Evolutionary conservation across 2,329 filamentous ascomycete species (phyloP), one percentile per base, ranked within the genome.

Genomic region (Thielaviopsis musarum): DNA sequence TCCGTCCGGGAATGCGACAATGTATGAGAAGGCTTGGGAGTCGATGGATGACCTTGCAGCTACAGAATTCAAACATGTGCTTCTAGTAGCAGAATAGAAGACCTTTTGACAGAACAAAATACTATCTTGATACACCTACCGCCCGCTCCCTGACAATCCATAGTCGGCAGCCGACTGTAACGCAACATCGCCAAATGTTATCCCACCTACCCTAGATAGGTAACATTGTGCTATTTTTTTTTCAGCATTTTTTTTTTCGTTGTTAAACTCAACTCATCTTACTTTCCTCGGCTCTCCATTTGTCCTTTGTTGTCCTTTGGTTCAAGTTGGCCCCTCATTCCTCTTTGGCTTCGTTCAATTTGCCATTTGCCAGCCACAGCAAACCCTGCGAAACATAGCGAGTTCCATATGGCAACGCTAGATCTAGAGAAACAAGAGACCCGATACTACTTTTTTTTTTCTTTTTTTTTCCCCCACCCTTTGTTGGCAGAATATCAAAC

Each of bases 181-280:
- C 30, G 24, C 24, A 26, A 26, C 24, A 26, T 26, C 24, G 6
- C 24, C 24, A 26, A 26, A 26, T 26, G 24, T 26, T 26, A 26
- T 26, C 24, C 24, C 24, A 26, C 24, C 3, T 6, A 26, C 24
- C 34, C 9, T 9, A 38, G 34, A 10, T 38, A 10, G 57, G 64
- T 60, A 66, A 62, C 67, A 83, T 79, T 68, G 71, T 78, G 66
- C 84, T 49, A 10, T 49, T 48, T 28, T 48, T 56, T 22, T 48
- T 26, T 7, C 19, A 9, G n/a, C 19, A 2, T n/a, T 26, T 24
- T 26, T 19, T 10, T 22, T 22, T 15, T 48, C n/a, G 13, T 19
- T 34, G 30, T 10, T 34, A 34, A 10, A 28, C 22, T 24, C 3
- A 38, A 17, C 54, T 10, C 28, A 24, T 34, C 21, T 56, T n/a